Evolutionary conservation across 2,329 filamentous ascomycete species (phyloP).

Genomic region (Dichotomopilus funicola): DNA sequence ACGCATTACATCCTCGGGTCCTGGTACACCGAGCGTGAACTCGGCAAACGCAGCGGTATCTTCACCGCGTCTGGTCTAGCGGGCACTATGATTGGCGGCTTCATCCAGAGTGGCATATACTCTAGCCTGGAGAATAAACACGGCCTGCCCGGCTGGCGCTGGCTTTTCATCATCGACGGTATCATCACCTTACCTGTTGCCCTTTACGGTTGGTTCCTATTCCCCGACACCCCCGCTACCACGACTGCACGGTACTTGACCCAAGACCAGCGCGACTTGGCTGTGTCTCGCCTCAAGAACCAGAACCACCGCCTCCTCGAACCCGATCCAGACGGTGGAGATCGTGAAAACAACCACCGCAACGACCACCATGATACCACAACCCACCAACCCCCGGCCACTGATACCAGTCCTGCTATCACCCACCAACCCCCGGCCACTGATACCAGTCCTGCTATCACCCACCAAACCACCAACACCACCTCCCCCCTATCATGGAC

Average conservation of each 20-base stretch:
- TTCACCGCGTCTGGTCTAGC: constrained; percentile 55
- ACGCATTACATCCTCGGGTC: constrained; percentile 54
- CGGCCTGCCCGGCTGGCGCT: constrained; percentile 50
- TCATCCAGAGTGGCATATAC: constrained; percentile 51
- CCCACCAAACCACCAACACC: background rate
- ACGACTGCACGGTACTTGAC: constrained; percentile 45
- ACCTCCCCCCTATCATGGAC: constrained; percentile 23
- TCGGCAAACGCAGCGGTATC: constrained; percentile 55
- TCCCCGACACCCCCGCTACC: constrained; percentile 47
- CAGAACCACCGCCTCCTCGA: background rate
- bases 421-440: background rate
- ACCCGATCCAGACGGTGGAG: background rate
- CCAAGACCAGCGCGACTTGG: constrained; percentile 30
- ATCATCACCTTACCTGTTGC: constrained; percentile 52
- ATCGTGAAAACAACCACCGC: background rate
- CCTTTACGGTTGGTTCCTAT: constrained; percentile 46
- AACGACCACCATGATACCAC: background rate
- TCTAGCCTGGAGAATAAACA: constrained; percentile 38
- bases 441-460: background rate
- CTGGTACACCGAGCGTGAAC: constrained; percentile 55
- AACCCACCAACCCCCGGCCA: background rate
- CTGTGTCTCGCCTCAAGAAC: constrained; percentile 32
- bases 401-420: background rate
- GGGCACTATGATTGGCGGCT: constrained; percentile 56
- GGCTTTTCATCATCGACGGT: constrained; percentile 47